Base-by-base conservation (phyloP, 2,329 filamentous ascomycete species). In the Aspergillus glaucus region DNA sequence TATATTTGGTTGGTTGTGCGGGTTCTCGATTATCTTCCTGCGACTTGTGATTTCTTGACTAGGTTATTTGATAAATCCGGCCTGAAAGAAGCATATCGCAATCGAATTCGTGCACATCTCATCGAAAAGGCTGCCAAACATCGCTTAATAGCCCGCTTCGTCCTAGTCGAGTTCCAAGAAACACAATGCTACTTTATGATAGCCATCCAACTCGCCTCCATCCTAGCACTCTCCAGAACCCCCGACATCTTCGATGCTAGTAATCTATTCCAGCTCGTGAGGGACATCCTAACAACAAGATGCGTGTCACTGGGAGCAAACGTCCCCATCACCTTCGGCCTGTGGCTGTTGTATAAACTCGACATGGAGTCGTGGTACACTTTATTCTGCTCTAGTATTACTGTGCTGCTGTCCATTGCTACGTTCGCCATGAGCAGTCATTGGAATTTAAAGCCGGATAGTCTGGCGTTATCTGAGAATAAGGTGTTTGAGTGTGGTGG, bases 131-230 rank as follows among this genome's bases (percentile, higher is more conserved):
- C 44, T 17, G 21, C 42, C 24, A 22, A 40, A 17, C 46, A 47
- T 24, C 42, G 37, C 10, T 42, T 44, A 1, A 32, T 50, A 3
- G 36, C 50, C 12, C 45, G 49, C 26, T 44, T 46, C 5, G 46
- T 48, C 7, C 19, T 53, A 28, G 50, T 50, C 32, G 52, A 52
- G 17, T 50, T 49, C n/a, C 50, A 48, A 21, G 47, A 50, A 30
- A 28, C 50, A 2, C 46, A 50, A 34, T 52, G 48, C 41, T 49
- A 46, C 24, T 46, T 51, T 32, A 51, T 51, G 46, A 32, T 51
- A 6, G 44, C 44, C 7, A 48, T 46, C 34, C 43, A 46, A 30
- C 5, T 28, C n/a, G 41, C 41, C 9, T 26, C 41, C 22, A 26
- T 43, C 15, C 21, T 43, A 12, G 41, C 41, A 26, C 19, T 43